Conservation (phyloP, 1,284 basidiomycete species). For the Crepidotus sp. region DNA sequence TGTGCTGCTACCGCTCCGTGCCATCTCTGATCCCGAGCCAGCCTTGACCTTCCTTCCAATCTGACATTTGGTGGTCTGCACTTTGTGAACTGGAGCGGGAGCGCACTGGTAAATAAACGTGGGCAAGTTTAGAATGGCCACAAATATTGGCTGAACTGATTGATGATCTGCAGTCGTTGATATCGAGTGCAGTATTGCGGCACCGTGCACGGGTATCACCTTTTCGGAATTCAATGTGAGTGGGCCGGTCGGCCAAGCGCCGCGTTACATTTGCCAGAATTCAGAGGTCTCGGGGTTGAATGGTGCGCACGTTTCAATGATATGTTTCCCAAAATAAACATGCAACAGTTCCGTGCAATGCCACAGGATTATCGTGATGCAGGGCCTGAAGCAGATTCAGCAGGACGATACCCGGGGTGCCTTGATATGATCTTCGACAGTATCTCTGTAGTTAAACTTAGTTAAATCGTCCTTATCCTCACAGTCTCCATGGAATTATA, state of each 20-base stretch:
- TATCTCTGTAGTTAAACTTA: too few relatives aligned
- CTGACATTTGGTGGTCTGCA: slow-evolving; percentile 40
- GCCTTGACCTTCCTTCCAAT: slow-evolving; percentile 35
- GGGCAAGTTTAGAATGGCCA: slow-evolving; percentile 26
- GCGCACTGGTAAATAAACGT: slow-evolving; percentile 29
- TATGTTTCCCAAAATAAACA: too few relatives aligned
- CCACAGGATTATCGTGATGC: neutral
- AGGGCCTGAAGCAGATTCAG: neutral
- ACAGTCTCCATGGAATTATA: slow-evolving; percentile 10
- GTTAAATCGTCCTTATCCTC: neutral
- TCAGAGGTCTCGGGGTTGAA: neutral
- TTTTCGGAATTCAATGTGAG: slow-evolving; percentile 37
- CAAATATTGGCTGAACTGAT: slow-evolving; percentile 1
- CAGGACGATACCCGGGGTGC: too few relatives aligned
- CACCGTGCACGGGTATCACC: slow-evolving; percentile 36
- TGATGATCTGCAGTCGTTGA: slow-evolving; percentile 36
- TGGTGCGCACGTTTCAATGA: neutral
- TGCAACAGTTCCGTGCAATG: slow-evolving; percentile 1
- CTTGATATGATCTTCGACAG: too few relatives aligned
- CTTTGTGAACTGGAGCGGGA: slow-evolving; percentile 45
- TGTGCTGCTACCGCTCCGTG: slow-evolving; percentile 6
- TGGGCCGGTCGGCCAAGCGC: slow-evolving; percentile 29
- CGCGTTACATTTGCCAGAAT: slow-evolving; percentile 39
- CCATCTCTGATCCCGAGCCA: neutral
- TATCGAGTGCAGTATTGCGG: slow-evolving; percentile 45